phyloP scores from a whole-genome alignment of 345 rosid genomes.

The Excoecaria agallocha region DNA sequence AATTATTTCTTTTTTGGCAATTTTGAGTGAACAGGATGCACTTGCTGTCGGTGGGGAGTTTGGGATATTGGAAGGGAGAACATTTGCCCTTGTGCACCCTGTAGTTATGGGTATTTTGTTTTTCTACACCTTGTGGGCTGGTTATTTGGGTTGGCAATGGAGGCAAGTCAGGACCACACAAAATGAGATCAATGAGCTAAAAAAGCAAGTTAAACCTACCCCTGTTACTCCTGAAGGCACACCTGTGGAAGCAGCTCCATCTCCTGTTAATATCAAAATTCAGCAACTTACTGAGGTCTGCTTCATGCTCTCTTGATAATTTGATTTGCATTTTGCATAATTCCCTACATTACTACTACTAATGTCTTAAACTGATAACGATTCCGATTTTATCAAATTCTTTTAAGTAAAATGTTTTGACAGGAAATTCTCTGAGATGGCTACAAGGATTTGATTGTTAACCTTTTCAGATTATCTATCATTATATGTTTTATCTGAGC shows the following conservation, averaged over 20 bases:
- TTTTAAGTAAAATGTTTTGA: not conserved
- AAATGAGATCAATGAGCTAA: slow-evolving; percentile 61
- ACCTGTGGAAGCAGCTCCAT: slow-evolving; percentile 47
- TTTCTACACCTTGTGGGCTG: slow-evolving; percentile 55
- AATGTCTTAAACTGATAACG: not conserved
- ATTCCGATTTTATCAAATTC: not conserved
- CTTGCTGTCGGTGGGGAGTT: slow-evolving; percentile 70
- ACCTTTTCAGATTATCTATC: not conserved
- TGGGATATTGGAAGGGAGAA: slow-evolving; percentile 83
- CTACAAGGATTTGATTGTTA: not conserved
- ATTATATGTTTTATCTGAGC: not conserved
- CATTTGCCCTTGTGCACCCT: slow-evolving; percentile 70
- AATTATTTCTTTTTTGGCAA: not conserved
- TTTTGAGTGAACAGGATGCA: slow-evolving; percentile 54
- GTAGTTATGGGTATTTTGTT: slow-evolving; percentile 65
- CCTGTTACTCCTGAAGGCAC: slow-evolving; percentile 63
- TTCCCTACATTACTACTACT: not conserved
- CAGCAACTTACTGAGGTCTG: slow-evolving; percentile 61
- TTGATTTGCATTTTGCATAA: not conserved
- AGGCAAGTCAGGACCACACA: slow-evolving; percentile 78
- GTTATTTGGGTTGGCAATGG: slow-evolving; percentile 98
- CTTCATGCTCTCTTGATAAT: not conserved
- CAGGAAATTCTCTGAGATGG: not conserved
- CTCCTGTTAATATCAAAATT: slow-evolving; percentile 52
- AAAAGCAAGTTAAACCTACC: slow-evolving; percentile 68